Evolutionary conservation across 2,329 filamentous ascomycete genomes (phyloP).

Genomic region (Cladobotryum mycophilum): DNA sequence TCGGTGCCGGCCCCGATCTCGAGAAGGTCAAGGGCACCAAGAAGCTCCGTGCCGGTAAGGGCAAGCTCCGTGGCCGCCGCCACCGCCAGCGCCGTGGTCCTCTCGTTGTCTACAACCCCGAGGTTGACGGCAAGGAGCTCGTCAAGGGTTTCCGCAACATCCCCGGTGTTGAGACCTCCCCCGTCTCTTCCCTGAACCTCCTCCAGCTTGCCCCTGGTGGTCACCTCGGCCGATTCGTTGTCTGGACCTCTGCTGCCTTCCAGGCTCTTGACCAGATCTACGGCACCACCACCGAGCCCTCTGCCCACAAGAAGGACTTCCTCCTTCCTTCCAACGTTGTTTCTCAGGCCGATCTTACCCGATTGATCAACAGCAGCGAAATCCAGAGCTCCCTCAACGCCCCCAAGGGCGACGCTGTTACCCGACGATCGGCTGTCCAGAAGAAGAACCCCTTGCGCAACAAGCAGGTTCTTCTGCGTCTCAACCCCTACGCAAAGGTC

Average conservation of each 20-base stretch:
- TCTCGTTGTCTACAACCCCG: slow-evolving; percentile 94
- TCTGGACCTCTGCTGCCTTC: slow-evolving; percentile 98
- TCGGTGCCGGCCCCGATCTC: slow-evolving; percentile 85
- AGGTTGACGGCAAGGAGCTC: slow-evolving; percentile 91
- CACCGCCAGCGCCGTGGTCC: slow-evolving; percentile 97
- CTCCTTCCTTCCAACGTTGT: slow-evolving; percentile 89
- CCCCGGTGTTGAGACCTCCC: slow-evolving; percentile 92
- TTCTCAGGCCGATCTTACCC: slow-evolving; percentile 88
- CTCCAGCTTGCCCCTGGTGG: slow-evolving; percentile 98
- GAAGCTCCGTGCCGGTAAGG: slow-evolving; percentile 98
- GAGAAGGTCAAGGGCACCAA: slow-evolving; percentile 94
- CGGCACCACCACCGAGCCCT: slow-evolving; percentile 83
- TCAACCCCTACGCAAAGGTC: slow-evolving; percentile 94
- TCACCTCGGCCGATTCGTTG: slow-evolving; percentile 96
- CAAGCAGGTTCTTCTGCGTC: slow-evolving; percentile 96
- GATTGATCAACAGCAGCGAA: slow-evolving; percentile 99
- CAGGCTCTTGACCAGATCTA: slow-evolving; percentile 95
- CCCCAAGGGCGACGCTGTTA: slow-evolving; percentile 81
- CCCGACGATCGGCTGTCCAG: slow-evolving; percentile 86
- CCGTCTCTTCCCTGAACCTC: slow-evolving; percentile 92
- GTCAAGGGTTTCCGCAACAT: slow-evolving; percentile 97
- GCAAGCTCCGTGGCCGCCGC: slow-evolving; percentile 94
- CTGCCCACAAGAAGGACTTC: slow-evolving; percentile 98
- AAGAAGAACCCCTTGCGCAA: slow-evolving; percentile 99
- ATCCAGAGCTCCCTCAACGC: slow-evolving; percentile 92